Percentiles rank a stretch among this genome's conserved stretches.
Evolutionary conservation across 257 asterid genomes (phyloP).

Genomic region (Ajuga chamaepitys): DNA sequence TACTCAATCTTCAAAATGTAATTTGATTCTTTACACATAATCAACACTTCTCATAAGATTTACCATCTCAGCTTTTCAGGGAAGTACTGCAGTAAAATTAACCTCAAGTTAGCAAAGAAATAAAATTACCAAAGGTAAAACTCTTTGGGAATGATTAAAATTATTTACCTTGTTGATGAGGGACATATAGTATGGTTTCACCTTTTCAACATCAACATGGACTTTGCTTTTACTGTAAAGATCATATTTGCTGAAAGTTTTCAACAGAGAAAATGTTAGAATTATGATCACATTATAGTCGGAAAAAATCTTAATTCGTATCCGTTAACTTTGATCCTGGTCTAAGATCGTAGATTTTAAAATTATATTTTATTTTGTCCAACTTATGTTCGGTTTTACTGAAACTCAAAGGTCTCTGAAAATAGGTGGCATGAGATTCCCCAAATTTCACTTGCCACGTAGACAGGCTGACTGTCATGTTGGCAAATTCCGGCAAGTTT

Average conservation of each 20-base stretch:
- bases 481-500: no score
- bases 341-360: no score
- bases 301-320: no score
- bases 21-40: background rate
- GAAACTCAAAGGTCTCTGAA: no score
- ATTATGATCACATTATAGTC: no score
- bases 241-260: constrained; percentile 36
- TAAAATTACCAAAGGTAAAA: background rate
- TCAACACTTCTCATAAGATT: background rate
- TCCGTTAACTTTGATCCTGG: no score
- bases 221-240: constrained; percentile 48
- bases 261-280: background rate
- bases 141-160: background rate
- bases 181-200: constrained; percentile 65
- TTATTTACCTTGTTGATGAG: constrained; percentile 53
- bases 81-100: constrained; percentile 50
- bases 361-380: no score
- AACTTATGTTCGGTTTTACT: no score
- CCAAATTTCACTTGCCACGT: no score
- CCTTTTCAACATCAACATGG: constrained; percentile 23
- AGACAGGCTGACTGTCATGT: no score
- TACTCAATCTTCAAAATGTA: background rate
- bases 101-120: background rate
- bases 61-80: constrained; percentile 67
- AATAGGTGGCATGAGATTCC: no score